These are phyloP conservation scores for Neopestalotiopsis clavispora DNA, from an alignment of 2,329 filamentous ascomycete genomes.

Conservation along the genomic window DNA sequence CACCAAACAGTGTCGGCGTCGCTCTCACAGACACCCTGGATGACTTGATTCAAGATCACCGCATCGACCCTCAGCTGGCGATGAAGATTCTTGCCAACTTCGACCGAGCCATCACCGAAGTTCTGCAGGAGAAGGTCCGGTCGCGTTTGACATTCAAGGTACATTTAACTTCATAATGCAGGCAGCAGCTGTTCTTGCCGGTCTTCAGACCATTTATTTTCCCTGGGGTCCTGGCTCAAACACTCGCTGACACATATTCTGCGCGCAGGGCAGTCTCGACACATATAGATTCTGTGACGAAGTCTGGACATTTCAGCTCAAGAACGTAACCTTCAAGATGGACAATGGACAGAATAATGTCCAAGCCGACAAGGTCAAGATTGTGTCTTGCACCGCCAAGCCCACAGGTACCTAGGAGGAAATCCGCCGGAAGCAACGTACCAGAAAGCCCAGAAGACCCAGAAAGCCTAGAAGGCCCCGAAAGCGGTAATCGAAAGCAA, in stretches of 20 bases:
- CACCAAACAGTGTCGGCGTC: conserved; percentile 76
- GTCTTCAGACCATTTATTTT: neutral
- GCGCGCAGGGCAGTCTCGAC: conserved; percentile 82
- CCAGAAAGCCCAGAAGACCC: too few species aligned
- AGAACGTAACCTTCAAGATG: conserved; percentile 98
- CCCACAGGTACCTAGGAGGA: conserved; percentile 24
- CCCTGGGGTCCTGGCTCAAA: neutral
- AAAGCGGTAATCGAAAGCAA: neutral
- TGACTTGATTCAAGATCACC: conserved; percentile 90
- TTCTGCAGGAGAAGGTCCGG: conserved; percentile 91
- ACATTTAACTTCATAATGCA: conserved; percentile 22
- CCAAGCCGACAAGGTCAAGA: conserved; percentile 92
- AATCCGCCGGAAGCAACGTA: too few species aligned
- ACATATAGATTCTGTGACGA: conserved; percentile 99
- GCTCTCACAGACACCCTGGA: conserved; percentile 96
- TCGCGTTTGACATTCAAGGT: conserved; percentile 95
- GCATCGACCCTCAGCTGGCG: conserved; percentile 95
- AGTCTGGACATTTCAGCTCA: conserved; percentile 99
- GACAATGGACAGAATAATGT: conserved; percentile 77
- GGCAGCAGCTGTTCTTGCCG: too few species aligned
- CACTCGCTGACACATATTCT: conserved; percentile 11
- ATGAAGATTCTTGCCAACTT: conserved; percentile 99
- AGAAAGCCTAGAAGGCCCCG: neutral
- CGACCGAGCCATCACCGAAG: conserved; percentile 90
- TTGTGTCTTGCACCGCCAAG: conserved; percentile 97